A percentile compares a stretch with the other conserved stretches of the same genome.
These are phyloP conservation scores for Alternaria sp. DNA, from an alignment of 2,329 filamentous ascomycete species.

Conservation along the genomic window DNA sequence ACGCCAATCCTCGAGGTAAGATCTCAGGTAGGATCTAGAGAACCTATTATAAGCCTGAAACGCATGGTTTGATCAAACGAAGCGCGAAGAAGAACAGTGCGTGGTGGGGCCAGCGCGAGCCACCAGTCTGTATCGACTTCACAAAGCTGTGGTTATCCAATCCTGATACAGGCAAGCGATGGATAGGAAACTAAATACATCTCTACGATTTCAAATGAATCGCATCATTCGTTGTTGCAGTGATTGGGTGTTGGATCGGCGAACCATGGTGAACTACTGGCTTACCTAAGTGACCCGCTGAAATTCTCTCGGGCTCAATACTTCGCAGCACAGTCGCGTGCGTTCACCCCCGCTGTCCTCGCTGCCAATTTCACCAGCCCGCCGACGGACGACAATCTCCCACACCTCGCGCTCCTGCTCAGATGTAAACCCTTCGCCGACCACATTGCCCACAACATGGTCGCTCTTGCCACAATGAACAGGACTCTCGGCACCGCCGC, in stretches of 20 bases:
- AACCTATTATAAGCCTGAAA: not conserved
- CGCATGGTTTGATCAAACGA: not conserved
- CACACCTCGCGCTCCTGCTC: conserved; percentile 11
- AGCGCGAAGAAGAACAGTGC: not conserved
- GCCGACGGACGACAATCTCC: not conserved
- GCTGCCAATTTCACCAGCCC: conserved; percentile 15
- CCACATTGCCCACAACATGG: conserved; percentile 35
- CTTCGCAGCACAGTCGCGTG: conserved; percentile 18
- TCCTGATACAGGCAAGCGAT: not conserved
- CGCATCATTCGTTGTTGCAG: not conserved
- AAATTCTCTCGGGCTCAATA: conserved; percentile 12
- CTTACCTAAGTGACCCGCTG: conserved; percentile 21
- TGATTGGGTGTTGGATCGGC: not conserved
- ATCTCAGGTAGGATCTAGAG: not conserved
- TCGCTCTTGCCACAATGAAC: conserved; percentile 46
- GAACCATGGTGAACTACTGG: not conserved
- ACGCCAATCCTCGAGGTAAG: not conserved
- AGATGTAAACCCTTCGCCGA: conserved; percentile 35
- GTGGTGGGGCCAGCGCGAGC: not conserved
- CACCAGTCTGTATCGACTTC: not conserved
- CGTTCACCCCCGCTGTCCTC: conserved; percentile 20
- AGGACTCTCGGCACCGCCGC: conserved; percentile 35
- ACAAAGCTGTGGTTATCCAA: not conserved
- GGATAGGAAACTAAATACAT: not conserved
- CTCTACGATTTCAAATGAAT: not conserved